phyloP scores from a whole-genome alignment of 2,329 filamentous ascomycete species.

The Fusarium sambucinum region DNA sequence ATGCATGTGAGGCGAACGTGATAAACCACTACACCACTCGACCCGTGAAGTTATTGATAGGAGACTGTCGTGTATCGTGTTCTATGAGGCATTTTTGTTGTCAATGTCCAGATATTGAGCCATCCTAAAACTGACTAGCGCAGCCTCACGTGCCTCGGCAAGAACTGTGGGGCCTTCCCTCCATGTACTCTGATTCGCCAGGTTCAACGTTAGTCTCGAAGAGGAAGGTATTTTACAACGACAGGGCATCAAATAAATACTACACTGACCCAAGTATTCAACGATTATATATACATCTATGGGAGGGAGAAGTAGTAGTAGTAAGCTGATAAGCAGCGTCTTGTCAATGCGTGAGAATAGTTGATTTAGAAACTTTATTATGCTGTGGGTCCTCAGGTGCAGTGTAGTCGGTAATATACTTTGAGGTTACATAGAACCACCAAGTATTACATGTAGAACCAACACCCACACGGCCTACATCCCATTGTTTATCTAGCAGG shows the following conservation, averaged over 20 bases:
- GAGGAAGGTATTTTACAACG: not conserved
- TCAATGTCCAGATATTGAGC: not conserved
- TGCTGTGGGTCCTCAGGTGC: too few species aligned
- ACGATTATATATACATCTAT: too few species aligned
- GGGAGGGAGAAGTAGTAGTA: too few species aligned
- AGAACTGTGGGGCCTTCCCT: rapidly evolving
- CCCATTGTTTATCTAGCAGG: too few species aligned
- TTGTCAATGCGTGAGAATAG: too few species aligned
- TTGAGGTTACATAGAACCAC: too few species aligned
- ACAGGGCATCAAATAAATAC: not conserved
- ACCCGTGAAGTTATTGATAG: not conserved
- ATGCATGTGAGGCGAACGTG: slow-evolving; percentile 4
- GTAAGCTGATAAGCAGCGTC: too few species aligned
- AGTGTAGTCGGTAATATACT: too few species aligned
- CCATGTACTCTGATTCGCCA: not conserved
- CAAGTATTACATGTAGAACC: too few species aligned
- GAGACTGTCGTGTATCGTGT: rapidly evolving
- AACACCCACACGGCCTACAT: too few species aligned
- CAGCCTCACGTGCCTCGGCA: not conserved
- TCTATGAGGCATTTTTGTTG: not conserved
- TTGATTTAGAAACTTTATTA: too few species aligned
- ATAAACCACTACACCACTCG: slow-evolving; percentile 25
- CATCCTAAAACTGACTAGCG: not conserved
- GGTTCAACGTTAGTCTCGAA: not conserved
- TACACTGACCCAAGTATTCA: too few species aligned